Evolutionary conservation across 2,329 filamentous ascomycete species (phyloP), one percentile per base, ranked within the genome.

Genomic region (Fusarium graminum): DNA sequence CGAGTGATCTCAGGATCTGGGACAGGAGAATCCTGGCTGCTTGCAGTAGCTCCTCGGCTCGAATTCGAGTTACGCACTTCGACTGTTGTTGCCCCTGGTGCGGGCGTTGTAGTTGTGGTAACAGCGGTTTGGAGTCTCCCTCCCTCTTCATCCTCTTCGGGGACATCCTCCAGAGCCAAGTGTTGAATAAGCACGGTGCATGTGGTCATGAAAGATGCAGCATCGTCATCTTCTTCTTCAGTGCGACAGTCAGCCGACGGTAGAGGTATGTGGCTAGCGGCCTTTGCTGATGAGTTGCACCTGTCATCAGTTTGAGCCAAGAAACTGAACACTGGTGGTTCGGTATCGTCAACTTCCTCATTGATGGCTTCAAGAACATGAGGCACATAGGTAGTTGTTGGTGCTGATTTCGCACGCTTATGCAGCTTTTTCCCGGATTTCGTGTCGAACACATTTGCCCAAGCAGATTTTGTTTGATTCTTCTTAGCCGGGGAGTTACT

Each of bases 391-490:
- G 7, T 11, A 16, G 38, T 40, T 4, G 26, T 36, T 2, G 63
- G 65, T 3, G 52, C 59, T 4, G 65, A 67, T 13, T 53, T 63
- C 13, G 43, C 17, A 14, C 63, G 63, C 25, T 64, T 67, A 12
- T 64, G 63, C 2, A 67, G 54, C 13, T 67, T 67, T 7, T 60
- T 61, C 1, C 65, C 65, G 9, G 63, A 51, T 25, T 57, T 61
- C 4, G 51, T 64, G 14, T 67, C 59, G 12, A 67, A 67, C 5
- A 67, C 8, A 10, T 11, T 22, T 16, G 36, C 13, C 65, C 51
- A 64, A 4, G 43, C 11, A 13, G 49, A 52, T 25, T 52, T 64
- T 6, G 10, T 45, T 8, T 29, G 30, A 8, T 43, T 59, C 11
- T 22, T 36, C 12, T 38, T 19, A 1, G 13, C n/a, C 7, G 13